Conservation (phyloP, 805 yeast species). For the Ogataea polymorpha region DNA sequence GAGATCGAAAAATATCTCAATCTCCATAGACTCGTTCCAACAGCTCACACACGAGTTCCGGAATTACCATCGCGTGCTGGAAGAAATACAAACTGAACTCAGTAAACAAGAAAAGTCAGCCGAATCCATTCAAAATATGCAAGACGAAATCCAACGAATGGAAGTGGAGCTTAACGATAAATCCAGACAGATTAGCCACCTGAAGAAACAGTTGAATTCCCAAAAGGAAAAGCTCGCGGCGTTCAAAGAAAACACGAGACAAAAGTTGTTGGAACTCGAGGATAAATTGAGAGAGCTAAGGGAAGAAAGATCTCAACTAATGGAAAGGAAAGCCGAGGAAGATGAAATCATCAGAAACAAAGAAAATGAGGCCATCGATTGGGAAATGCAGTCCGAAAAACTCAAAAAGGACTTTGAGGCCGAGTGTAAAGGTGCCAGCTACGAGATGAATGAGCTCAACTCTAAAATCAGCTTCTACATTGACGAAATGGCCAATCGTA, state of each 20-base stretch:
- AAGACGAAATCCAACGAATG: constrained; percentile 20
- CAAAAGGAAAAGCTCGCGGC: constrained; percentile 16
- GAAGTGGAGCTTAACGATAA: constrained; percentile 18
- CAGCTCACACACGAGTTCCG: constrained; percentile 46
- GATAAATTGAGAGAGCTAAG: constrained; percentile 43
- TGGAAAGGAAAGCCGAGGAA: constrained; percentile 45
- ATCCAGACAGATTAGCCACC: constrained; percentile 32
- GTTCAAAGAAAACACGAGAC: constrained; percentile 31
- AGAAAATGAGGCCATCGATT: constrained; percentile 20
- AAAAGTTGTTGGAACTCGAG: constrained; percentile 40
- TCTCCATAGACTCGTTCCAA: constrained; percentile 57
- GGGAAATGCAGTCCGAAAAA: constrained; percentile 33
- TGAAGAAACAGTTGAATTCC: constrained; percentile 38
- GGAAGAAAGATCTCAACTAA: constrained; percentile 44
- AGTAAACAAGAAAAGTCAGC: constrained; percentile 36
- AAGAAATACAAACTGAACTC: constrained; percentile 48
- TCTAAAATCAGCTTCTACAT: constrained; percentile 54
- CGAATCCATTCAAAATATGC: constrained; percentile 27
- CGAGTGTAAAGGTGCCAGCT: constrained; percentile 51
- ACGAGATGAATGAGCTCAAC: constrained; percentile 53
- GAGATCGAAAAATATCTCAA: constrained; percentile 47
- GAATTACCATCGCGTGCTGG: constrained; percentile 41
- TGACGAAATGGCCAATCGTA: constrained; percentile 43
- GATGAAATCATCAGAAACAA: constrained; percentile 39
- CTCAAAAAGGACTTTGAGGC: constrained; percentile 44